Base-by-base conservation (phyloP, 2,329 filamentous ascomycete genomes). In the Clonostachys rosea region DNA sequence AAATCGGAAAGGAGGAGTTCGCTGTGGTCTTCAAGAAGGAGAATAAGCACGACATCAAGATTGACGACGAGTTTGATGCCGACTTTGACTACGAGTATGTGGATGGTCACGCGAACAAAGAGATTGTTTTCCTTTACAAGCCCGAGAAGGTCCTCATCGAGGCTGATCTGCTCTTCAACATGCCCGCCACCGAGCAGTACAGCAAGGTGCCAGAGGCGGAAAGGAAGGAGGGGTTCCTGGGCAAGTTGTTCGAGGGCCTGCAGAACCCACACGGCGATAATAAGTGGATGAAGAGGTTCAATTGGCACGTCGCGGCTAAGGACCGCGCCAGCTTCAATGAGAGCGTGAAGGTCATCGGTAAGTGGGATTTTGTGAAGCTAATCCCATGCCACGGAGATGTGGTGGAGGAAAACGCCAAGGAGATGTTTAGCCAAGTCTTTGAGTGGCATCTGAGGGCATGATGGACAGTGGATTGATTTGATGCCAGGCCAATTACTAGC, bases 311-410 rank as follows among this genome's bases (percentile, higher is more conserved):
- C 2, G 65, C 82, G 33, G 84, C 66, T 58, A 72, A 69, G 36
- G 81, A 96, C 65, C 74, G 88, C 33, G 54, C 67, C 6, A 83
- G 80, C 13, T 95, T 91, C 65, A 84, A 83, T 53, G 74, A 81
- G 52, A 91, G 86, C 55, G 70, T 90, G 39, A 70, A 67, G 55
- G 76, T 77, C 50, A 92, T 97, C 52, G 74, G 83, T 46, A 63
- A 67, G 47, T 99, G 92, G 92, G 86, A 92, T 49, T 96, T 96
- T 62, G 81, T 86, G 53, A 84, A 84, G 37, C 75, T 97, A 44
- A 84, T 99, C 50, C 91, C 92, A 1, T 97, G 92, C 64, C 94
- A 99, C 67, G 94, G 94, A 9, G 94, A 99, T 69, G 84, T 88
- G 14, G 83, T 97, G 54, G 86, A 94, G 64, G 74, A 71, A 3